Base-by-base conservation (phyloP, 2,329 filamentous ascomycete genomes). In the Juglanconis sp. region DNA sequence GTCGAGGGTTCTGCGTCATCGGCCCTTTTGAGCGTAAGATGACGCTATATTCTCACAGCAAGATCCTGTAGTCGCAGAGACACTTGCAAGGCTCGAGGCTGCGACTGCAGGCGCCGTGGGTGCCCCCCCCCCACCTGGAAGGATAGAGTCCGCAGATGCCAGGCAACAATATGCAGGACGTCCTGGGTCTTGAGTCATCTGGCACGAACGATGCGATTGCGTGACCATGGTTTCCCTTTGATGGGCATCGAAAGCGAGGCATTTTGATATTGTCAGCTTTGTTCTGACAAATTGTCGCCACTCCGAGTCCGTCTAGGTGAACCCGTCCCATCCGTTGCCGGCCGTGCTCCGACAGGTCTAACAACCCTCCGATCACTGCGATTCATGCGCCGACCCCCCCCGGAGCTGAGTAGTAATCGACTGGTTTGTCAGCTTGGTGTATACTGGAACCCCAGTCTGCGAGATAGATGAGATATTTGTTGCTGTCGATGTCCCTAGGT, bases 1-100 rank as follows among this genome's bases (percentile, higher is more conserved):
- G 34, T 32, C 13, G 35, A 30, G 31, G 15, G 47, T 38, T 62
- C 13, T 50, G 42, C 30, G 48, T 54, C 56, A 62, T 62, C 51
- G 34, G 47, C 42, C 51, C 34, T 47, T 38, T 35, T 55, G 31
- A n/a, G 10, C 34, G 5, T 30, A 13, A 13, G 35, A 17, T 47
- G 38, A 36, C 50, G 46, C 13, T 32, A 58, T 49, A 40, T 42
- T 8, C 32, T 46, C 51, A 38, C 44, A 40, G 31, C 17, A 31
- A 42, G 38, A 15, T 13, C 38, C n/a, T 17, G 47, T 31, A 35
- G 46, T 24, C 11, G 36, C 10, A 15, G 38, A 42, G 4, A 42
- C 38, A 42, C 4, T 11, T 38, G 38, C 38, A 42, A 42, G n/a
- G 35, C 38, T 3, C 38, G 38, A 42, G 11, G 38, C 11, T 10